These are phyloP conservation scores for Achaetomium macrosporum DNA, from an alignment of 2,329 filamentous ascomycete genomes.

Conservation along the genomic window DNA sequence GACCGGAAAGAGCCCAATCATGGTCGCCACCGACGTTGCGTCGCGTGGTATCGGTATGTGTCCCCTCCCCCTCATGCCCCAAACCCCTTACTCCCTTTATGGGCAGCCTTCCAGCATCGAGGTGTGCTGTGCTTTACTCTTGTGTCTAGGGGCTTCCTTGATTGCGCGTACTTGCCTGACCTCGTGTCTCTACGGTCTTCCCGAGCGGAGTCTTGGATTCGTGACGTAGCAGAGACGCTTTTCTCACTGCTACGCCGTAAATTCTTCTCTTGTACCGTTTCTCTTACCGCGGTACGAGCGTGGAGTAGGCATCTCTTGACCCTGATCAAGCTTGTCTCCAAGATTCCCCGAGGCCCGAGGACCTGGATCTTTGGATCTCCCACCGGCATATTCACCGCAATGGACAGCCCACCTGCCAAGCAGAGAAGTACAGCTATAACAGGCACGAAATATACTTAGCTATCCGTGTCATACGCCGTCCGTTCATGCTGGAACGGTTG, in stretches of 20 bases:
- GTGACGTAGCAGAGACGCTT: slow-evolving; percentile 54
- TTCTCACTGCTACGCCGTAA: slow-evolving; percentile 59
- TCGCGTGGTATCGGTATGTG: slow-evolving; percentile 99
- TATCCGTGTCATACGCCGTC: slow-evolving; percentile 35
- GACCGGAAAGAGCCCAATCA: slow-evolving; percentile 98
- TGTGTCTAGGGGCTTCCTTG: slow-evolving; percentile 80
- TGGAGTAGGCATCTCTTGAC: slow-evolving; percentile 76
- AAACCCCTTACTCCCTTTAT: slow-evolving; percentile 27
- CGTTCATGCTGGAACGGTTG: slow-evolving; percentile 56
- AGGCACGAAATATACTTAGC: slow-evolving; percentile 47
- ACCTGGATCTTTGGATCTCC: slow-evolving; percentile 49
- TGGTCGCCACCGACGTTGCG: slow-evolving; percentile 99
- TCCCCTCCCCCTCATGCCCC: slow-evolving; percentile 47
- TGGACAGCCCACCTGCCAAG: slow-evolving; percentile 55
- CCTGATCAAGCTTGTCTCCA: slow-evolving; percentile 61
- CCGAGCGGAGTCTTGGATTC: slow-evolving; percentile 82
- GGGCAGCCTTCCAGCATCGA: slow-evolving; percentile 50
- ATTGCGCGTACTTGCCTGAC: slow-evolving; percentile 90
- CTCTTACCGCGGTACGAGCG: slow-evolving; percentile 61
- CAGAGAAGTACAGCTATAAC: slow-evolving; percentile 47
- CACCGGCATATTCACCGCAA: slow-evolving; percentile 50
- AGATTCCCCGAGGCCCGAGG: slow-evolving; percentile 51
- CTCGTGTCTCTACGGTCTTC: slow-evolving; percentile 76
- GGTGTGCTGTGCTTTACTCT: slow-evolving; percentile 79
- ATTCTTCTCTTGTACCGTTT: slow-evolving; percentile 68